Percentiles rank a stretch among this genome's conserved stretches.
phyloP scores from a whole-genome alignment of 1,284 basidiomycete species.

The Ustanciosporium gigantosporum region DNA sequence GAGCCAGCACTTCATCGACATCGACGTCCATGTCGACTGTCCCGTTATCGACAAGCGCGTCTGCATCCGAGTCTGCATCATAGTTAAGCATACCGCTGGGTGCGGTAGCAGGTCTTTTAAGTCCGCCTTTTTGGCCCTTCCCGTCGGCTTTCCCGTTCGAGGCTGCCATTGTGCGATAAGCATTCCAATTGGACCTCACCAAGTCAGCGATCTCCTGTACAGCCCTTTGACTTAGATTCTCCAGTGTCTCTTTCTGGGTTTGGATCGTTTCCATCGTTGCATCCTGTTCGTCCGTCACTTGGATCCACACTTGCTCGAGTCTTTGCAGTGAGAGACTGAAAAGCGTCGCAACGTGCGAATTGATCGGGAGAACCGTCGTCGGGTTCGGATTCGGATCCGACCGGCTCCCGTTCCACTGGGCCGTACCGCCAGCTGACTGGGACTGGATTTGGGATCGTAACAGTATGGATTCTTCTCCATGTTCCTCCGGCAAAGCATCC shows the following conservation, averaged over 20 bases:
- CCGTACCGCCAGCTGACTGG: not conserved
- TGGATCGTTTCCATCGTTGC: conserved; percentile 2
- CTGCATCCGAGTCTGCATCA: no score
- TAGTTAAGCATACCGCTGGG: no score
- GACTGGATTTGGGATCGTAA: conserved; percentile 8
- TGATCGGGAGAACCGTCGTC: no score
- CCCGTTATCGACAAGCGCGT: no score
- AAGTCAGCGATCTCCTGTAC: conserved; percentile 11
- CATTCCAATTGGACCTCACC: not conserved
- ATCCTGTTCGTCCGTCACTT: not conserved
- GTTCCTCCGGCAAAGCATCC: conserved; percentile 8
- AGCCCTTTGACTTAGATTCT: conserved; percentile 6
- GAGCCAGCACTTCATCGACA: no score
- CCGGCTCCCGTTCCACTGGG: no score
- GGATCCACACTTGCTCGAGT: conserved; percentile 18
- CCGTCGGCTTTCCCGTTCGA: no score
- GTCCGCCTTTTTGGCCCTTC: no score
- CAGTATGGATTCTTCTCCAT: conserved; percentile 3
- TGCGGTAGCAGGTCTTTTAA: no score
- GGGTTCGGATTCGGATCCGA: no score
- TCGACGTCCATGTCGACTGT: no score
- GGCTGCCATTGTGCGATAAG: not conserved
- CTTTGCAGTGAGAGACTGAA: conserved; percentile 11
- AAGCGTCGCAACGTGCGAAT: conserved; percentile 7
- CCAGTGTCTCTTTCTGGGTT: conserved; percentile 1